Evolutionary conservation across 257 asterid genomes (phyloP).

Genomic region (Marsdenia floribunda): DNA sequence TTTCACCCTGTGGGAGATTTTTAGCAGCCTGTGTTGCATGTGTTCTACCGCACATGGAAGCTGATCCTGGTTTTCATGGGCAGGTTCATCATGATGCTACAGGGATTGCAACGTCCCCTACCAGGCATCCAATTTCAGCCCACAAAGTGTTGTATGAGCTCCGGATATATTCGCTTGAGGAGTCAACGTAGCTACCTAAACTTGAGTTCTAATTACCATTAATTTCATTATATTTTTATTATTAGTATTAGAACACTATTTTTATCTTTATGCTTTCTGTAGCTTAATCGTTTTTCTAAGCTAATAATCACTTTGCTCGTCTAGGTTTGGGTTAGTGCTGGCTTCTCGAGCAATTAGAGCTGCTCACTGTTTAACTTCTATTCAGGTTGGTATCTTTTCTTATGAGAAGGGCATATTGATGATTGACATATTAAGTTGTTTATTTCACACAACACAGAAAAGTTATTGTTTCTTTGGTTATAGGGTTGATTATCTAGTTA

Average conservation of each 20-base stretch:
- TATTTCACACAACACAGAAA: not conserved
- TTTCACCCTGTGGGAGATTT: conserved; percentile 95
- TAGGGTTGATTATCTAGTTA: not conserved
- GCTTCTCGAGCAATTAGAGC: conserved; percentile 95
- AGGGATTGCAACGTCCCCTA: conserved; percentile 84
- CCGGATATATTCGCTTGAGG: conserved; percentile 89
- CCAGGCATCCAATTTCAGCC: conserved; percentile 89
- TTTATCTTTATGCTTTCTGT: not conserved
- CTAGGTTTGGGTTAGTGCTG: conserved; percentile 79
- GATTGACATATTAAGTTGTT: not conserved
- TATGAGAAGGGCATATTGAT: conserved; percentile 9
- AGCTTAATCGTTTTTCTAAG: conserved; percentile 3
- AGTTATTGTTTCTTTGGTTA: not conserved
- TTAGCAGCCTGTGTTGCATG: conserved; percentile 98
- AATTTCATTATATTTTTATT: not conserved
- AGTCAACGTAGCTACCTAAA: conserved; percentile 62
- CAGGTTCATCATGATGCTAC: conserved; percentile 59
- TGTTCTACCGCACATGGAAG: conserved; percentile 65
- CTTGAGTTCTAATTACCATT: conserved; percentile 7
- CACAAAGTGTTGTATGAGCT: conserved; percentile 91
- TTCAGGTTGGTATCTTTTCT: conserved; percentile 61
- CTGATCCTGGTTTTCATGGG: conserved; percentile 65
- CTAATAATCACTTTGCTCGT: conserved; percentile 22
- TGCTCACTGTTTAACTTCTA: conserved; percentile 97
- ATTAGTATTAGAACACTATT: not conserved